Evolutionary conservation across 805 yeast genomes (phyloP), one percentile per base, ranked within the genome.

Genomic region (Candida michaelii): DNA sequence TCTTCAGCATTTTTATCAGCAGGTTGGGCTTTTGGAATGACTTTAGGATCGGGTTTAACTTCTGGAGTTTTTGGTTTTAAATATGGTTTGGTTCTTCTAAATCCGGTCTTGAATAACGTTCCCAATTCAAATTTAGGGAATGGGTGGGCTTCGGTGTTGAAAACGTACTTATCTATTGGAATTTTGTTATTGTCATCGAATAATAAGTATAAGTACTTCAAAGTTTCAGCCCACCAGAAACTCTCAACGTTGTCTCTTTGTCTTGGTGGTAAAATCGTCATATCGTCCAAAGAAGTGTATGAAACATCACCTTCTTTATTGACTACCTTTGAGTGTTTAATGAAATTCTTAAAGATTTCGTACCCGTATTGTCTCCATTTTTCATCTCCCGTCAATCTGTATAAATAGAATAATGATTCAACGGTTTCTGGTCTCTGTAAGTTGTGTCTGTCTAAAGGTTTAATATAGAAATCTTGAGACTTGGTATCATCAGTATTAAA

Each of bases 121-220:
- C 64, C 68, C 68, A 73, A 62, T 18, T 74, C 76, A 45, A 88
- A 77, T 30, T 69, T 73, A n/a, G 97, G 97, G 63, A 89, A 79
- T 27, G 96, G 93, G 60, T 89, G 97, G 0, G 95, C 97, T 58
- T 89, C 97, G 1, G 97, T 89, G 65, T 88, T 90, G 71, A 87
- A 88, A 5, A 90, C 89, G 41, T 82, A 76, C 44, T 81, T 65
- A 36, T 77, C 78, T 51, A 89, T 66, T 23, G 90, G 89, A 49
- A 85, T 64, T 42, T 79, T 73, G 48, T 76, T 70, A 13, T 73
- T 72, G 52, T 80, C 81, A 50, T 86, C 93, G 63, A 89, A 89
- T 48, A 89, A 66, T 43, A 88, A 64, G 55, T 87, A 87, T 30
- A 89, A 69, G 63, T 89, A 90, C 63, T 90, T 90, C 58, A 90